phyloP scores from a whole-genome alignment of 345 rosid genomes.

The Corymbia maculata region DNA sequence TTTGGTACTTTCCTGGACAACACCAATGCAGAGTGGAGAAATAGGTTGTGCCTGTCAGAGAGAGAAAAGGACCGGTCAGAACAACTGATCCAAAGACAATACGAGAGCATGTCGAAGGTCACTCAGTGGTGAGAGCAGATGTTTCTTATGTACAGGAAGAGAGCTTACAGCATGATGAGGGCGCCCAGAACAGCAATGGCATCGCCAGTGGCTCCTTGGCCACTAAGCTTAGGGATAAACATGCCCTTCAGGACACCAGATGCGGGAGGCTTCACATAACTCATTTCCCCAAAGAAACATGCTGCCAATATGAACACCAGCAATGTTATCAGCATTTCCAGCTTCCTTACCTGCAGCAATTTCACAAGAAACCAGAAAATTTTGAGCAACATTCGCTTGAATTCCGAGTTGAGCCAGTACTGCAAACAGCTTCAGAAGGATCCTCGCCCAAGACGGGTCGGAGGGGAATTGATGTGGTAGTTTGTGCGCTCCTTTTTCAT shows the following conservation, averaged over 20 bases:
- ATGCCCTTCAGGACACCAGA: conserved; percentile 33
- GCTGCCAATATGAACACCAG: conserved; percentile 40
- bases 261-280: conserved; percentile 37
- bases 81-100: neutral
- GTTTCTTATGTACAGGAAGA: neutral
- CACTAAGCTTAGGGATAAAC: conserved; percentile 30
- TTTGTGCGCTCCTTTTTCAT: neutral
- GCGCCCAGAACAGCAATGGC: conserved; percentile 46
- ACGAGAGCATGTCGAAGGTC: neutral
- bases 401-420: neutral
- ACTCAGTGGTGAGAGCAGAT: neutral
- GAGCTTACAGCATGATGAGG: conserved; percentile 37
- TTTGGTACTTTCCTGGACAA: conserved; percentile 37
- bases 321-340: conserved; percentile 25
- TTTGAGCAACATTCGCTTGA: neutral
- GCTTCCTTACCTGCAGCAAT: conserved; percentile 29
- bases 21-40: conserved; percentile 42
- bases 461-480: neutral
- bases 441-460: neutral
- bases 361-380: neutral
- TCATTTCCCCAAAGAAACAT: conserved; percentile 24
- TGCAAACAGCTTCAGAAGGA: neutral
- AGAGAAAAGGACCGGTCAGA: neutral
- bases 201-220: conserved; percentile 26
- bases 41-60: conserved; percentile 32